Base-by-base conservation (phyloP, 2,329 filamentous ascomycete species). In the Botrytis hyacinthi region DNA sequence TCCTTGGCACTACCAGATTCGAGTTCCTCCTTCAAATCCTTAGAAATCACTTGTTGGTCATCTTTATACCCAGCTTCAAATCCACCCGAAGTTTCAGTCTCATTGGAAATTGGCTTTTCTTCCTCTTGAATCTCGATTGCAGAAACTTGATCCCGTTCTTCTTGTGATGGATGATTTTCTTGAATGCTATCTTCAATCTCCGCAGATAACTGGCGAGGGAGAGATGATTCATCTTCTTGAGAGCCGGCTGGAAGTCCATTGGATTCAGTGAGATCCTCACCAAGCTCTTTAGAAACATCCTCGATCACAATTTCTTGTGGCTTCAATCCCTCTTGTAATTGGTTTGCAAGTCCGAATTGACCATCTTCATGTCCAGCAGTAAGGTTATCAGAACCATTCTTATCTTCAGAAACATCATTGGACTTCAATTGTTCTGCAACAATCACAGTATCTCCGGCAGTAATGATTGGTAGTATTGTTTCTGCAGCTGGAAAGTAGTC, bases 1-100 rank as follows among this genome's bases (percentile, higher is more conserved):
- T 79, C 78, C 73, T 81, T 82, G 75, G 80, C 81, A 75, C 80
- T 81, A 35, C 69, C 67, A 62, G 77, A 77, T 51, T 63, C 75
- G 40, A 79, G 78, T 71, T 79, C 77, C 63, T 80, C 79, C 51
- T 80, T 78, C 54, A 78, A 61, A 74, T 79, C 78, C 20, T 78
- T 73, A 42, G 78, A 76, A 68, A 79, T 73, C 59, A 76, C 75
- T 40, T 80, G 75, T 73, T 80, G 78, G 26, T 80, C 77, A 46
- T 77, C 75, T 26, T 76, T 77, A 37, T 79, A 77, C 29, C 73
- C 77, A 29, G 74, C 76, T 46, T 73, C 73, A 14, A 77, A 68
- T 18, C 73, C 76, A 70, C 76, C 78, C 9, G 68, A 37, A 35
- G 54, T 46, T 35, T 73, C 73, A 9, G 61, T 70, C 22, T 75